Conservation (phyloP, 1,139 yeast species). For the Pichia sp. region DNA sequence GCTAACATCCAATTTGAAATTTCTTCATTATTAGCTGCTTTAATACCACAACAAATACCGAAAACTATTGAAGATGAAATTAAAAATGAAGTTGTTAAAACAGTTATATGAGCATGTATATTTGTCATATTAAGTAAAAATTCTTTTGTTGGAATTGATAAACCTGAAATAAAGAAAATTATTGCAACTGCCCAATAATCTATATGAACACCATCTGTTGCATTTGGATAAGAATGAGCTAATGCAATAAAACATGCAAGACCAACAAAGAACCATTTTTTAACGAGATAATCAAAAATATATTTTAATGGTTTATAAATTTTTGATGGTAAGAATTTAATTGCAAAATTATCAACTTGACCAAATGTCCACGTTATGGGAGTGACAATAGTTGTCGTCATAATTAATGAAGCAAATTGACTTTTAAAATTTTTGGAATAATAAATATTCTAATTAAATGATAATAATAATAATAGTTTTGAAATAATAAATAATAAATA, state of each 20-base stretch:
- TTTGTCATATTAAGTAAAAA: constrained; percentile 54
- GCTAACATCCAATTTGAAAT: constrained; percentile 73
- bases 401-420: not conserved
- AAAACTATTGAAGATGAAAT: constrained; percentile 70
- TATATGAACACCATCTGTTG: constrained; percentile 31
- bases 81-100: constrained; percentile 61
- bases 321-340: constrained; percentile 2
- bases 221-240: constrained; percentile 64
- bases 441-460: no score
- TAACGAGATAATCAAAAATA: constrained; percentile 9
- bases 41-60: constrained; percentile 68
- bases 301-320: constrained; percentile 2
- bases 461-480: no score
- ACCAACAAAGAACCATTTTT: constrained; percentile 63
- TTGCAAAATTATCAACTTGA: not conserved
- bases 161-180: constrained; percentile 74
- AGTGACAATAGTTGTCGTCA: constrained; percentile 3
- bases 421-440: no score
- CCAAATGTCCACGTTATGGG: constrained; percentile 6
- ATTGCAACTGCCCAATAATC: constrained; percentile 85
- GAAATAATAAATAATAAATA: no score
- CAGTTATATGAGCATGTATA: constrained; percentile 80
- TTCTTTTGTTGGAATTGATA: constrained; percentile 63
- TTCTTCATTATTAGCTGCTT: constrained; percentile 45
- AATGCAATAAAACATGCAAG: constrained; percentile 68